Percentiles rank a stretch among this genome's conserved stretches.
These are phyloP conservation scores for Endotrypanum monterogeii DNA, from an alignment of 208 protist genomes.

Conservation along the genomic window DNA sequence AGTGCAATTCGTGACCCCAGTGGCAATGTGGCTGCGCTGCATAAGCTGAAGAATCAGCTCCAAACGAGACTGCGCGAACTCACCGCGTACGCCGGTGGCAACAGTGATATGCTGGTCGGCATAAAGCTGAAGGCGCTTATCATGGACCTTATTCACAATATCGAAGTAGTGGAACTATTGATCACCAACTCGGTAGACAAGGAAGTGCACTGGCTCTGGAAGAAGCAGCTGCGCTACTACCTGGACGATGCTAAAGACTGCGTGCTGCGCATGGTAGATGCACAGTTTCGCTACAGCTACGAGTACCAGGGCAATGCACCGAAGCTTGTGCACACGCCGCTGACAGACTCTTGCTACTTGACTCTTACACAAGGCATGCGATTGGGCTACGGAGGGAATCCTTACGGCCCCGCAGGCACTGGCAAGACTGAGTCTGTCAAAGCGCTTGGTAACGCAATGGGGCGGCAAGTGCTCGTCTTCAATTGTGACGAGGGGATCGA, in stretches of 20 bases:
- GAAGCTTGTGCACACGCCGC: conserved; percentile 98
- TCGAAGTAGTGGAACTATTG: conserved; percentile 95
- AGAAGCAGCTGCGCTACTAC: conserved; percentile 98
- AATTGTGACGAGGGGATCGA: conserved; percentile 99
- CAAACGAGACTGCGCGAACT: conserved; percentile 83
- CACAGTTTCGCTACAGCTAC: conserved; percentile 97
- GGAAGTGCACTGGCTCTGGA: conserved; percentile 95
- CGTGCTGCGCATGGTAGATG: conserved; percentile 94
- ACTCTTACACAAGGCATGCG: conserved; percentile 98
- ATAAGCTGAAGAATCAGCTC: conserved; percentile 75
- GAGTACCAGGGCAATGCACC: conserved; percentile 99
- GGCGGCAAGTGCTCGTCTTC: conserved; percentile 98
- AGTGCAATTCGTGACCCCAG: conserved; percentile 80
- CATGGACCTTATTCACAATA: conserved; percentile 98
- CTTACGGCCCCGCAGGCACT: conserved; percentile 98
- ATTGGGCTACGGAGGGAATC: conserved; percentile 98
- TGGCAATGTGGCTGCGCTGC: conserved; percentile 61
- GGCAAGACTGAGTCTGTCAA: conserved; percentile 99
- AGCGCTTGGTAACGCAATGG: conserved; percentile 97
- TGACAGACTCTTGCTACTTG: conserved; percentile 98
- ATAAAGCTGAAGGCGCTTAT: conserved; percentile 97
- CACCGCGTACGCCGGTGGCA: conserved; percentile 75
- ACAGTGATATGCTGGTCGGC: conserved; percentile 86
- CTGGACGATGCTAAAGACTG: conserved; percentile 63
- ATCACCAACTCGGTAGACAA: conserved; percentile 77